Conservation (phyloP, 768 basidiomycete genomes). For the Pisolithus microcarpus region DNA sequence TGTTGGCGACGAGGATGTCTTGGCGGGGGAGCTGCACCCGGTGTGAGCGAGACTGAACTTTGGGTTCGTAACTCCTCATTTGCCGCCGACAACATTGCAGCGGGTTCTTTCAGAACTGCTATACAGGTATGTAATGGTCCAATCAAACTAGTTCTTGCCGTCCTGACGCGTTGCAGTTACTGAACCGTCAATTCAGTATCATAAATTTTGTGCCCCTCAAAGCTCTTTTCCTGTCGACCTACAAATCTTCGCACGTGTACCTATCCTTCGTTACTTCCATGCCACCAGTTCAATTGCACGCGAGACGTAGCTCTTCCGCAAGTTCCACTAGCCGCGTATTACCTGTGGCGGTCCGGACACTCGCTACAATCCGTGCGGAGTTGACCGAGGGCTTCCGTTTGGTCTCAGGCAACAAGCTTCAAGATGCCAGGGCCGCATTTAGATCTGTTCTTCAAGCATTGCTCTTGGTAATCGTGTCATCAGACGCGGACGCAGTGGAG, state of each 20-base stretch:
- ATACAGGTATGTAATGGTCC: conserved; percentile 68
- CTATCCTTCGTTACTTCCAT: too few relatives aligned
- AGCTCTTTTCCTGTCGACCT: too few relatives aligned
- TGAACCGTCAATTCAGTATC: too few relatives aligned
- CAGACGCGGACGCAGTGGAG: too few relatives aligned
- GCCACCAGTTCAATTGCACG: too few relatives aligned
- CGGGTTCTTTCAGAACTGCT: conserved; percentile 92
- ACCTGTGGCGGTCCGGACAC: conserved; percentile 64
- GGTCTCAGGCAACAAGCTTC: conserved; percentile 81
- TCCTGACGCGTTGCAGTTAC: conserved; percentile 1
- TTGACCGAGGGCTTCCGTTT: conserved; percentile 79
- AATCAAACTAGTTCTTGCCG: conserved; percentile 1
- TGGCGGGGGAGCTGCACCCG: too few relatives aligned
- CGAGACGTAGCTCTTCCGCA: too few relatives aligned
- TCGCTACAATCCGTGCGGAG: conserved; percentile 69
- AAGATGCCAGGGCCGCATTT: conserved; percentile 77
- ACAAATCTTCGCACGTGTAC: too few relatives aligned
- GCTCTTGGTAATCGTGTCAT: too few relatives aligned
- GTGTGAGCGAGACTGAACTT: conserved; percentile 78
- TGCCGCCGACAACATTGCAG: conserved; percentile 90
- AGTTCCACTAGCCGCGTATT: too few relatives aligned
- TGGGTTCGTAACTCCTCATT: conserved; percentile 95
- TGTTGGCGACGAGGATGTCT: too few relatives aligned
- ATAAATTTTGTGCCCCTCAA: too few relatives aligned
- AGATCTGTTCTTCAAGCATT: conserved; percentile 68